phyloP scores from a whole-genome alignment of 768 basidiomycete genomes.

The Tricholoma furcatifolium region DNA sequence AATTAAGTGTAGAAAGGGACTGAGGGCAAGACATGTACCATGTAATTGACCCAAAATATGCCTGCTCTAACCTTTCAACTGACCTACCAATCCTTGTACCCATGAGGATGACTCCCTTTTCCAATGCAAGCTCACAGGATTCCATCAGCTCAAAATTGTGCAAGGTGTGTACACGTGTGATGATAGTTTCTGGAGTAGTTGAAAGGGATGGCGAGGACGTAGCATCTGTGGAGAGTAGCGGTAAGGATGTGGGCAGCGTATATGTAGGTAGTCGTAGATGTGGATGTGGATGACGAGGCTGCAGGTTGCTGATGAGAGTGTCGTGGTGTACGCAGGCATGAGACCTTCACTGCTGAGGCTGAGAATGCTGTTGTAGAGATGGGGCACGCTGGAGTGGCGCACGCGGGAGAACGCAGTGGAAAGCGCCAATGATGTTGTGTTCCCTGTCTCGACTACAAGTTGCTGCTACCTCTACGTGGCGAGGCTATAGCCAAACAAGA shows the following conservation, averaged over 20 bases:
- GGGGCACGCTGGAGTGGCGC: conserved; percentile 57
- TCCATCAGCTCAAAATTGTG: conserved; percentile 89
- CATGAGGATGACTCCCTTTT: conserved; percentile 90
- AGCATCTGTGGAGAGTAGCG: too few relatives aligned
- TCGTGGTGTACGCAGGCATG: conserved; percentile 4
- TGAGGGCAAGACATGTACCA: conserved; percentile 49
- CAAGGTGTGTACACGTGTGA: conserved; percentile 84
- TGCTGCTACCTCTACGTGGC: too few relatives aligned
- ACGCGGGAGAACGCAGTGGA: too few relatives aligned
- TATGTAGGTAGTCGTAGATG: conserved; percentile 8
- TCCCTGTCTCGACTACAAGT: too few relatives aligned
- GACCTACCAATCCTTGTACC: conserved; percentile 97
- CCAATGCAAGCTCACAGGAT: conserved; percentile 86
- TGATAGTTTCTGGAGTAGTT: conserved; percentile 34
- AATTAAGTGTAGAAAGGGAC: conserved; percentile 22
- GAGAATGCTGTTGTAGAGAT: conserved; percentile 30
- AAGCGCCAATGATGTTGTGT: too few relatives aligned
- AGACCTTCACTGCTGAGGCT: conserved; percentile 22
- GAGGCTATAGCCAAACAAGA: too few relatives aligned
- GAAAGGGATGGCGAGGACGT: conserved; percentile 6
- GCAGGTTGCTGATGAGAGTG: conserved; percentile 13
- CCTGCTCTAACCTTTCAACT: conserved; percentile 88
- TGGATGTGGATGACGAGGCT: neutral
- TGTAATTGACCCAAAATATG: conserved; percentile 97
- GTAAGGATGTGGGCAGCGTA: neutral